Base-by-base conservation (phyloP, 176 grass and related monocot genomes). In the Canna indica region DNA sequence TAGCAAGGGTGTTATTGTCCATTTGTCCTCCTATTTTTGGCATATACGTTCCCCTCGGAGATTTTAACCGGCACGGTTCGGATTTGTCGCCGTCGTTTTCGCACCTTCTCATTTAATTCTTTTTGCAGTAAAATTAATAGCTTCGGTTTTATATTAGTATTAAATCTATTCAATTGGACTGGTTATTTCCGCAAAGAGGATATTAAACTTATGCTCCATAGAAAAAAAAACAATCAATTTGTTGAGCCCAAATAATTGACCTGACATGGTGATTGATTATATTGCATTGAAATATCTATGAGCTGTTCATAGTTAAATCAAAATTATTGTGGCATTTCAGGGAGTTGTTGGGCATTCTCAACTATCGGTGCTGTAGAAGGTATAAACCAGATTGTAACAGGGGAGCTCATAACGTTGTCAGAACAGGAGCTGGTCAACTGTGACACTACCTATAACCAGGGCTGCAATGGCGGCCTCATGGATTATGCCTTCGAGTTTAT, bases 401-500 rank as follows among this genome's bases (percentile, higher is more conserved):
- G 69, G 0, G 69, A 71, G 44, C 46, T 71, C 32, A n/a, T 53
- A 54, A 52, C 69, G 3, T 42, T 71, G 28, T 71, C 69, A 0
- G 69, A 71, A 29, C 69, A 71, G 69, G 69, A 71, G 31, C 47
- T 71, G 29, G 69, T 71, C 28, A 47, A 71, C 3, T 71, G 69
- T 6, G 69, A 71, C 69, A 71, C 17, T 34, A 18, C 28, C 47
- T 71, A 71, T 34, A 71, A 71, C 69, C 69, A 71, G 69, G 69
- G 69, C 69, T 71, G 69, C 69, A 71, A 71, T 34, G 69, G 69
- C 5, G 69, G 69, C 30, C 69, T 71, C 47, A 71, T 71, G 69
- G 69, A 71, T 47, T 71, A 71, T 36, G 69, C 47, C 46, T 71
- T 71, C 6, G 46, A 71, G 41, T 71, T 71, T 30, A 71, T 71